Base-by-base conservation (phyloP, 78 protist species). In the Protostelium mycophagum region DNA sequence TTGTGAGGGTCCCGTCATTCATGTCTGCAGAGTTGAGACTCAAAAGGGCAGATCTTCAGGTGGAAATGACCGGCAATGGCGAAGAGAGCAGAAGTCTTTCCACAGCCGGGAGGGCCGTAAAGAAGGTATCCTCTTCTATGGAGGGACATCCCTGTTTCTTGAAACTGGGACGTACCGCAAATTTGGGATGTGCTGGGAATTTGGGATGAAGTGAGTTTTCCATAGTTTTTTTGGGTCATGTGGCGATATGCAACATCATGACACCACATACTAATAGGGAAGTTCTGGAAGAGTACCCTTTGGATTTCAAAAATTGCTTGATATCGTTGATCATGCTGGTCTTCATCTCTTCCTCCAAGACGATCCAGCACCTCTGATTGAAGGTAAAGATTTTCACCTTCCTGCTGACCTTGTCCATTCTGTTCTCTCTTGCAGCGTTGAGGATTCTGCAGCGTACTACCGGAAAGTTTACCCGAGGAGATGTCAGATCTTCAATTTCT, bases 91-190 rank as follows among this genome's bases (percentile, higher is more conserved):
- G 73, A 38, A 1, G 90, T 28, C 86, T 92, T 92, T 36, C 98
- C 98, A 36, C 93, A 90, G 37, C 98, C 98, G 0, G 97, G 97
- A 1, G 95, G 95, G 38, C 98, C 98, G 37, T 95, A 51, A 23
- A 96, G 86, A 31, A 96, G 88, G 92, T 95, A 96, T 0, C 98
- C 97, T 0, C 98, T 83, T 1, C 98, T 63, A 91, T 94, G 96
- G 0, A 97, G 98, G 34, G 94, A 88, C 36, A 95, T 95, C 38
- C 84, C 25, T 25, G 0, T n/a, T n/a, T n/a, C n/a, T n/a, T n/a
- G n/a, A n/a, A n/a, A n/a, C n/a, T n/a, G n/a, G n/a, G n/a, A n/a
- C n/a, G n/a, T n/a, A n/a, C n/a, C n/a, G n/a, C n/a, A n/a, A n/a
- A n/a, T n/a, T n/a, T n/a, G n/a, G n/a, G n/a, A n/a, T n/a, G n/a